phyloP scores from a whole-genome alignment of 2,329 filamentous ascomycete genomes.

The Colletotrichum sp. region DNA sequence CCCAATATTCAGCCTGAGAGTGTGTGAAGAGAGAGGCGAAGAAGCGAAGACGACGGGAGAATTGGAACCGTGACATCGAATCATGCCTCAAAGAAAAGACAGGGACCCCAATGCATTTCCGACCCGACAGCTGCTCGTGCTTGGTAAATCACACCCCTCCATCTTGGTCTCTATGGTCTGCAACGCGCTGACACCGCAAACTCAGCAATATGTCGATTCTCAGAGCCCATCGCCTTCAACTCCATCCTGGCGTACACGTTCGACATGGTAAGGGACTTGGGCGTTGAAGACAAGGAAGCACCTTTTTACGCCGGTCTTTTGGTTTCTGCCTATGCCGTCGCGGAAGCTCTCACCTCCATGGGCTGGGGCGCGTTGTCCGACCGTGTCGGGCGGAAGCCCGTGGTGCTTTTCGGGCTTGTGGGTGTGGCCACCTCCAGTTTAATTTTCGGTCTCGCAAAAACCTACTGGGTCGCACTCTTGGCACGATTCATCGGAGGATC shows the following conservation, averaged over 20 bases:
- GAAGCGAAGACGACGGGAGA: not conserved
- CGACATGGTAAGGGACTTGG: constrained; percentile 43
- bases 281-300: constrained; percentile 38
- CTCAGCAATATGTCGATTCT: constrained; percentile 48
- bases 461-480: constrained; percentile 46
- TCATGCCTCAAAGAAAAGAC: constrained; percentile 12
- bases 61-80: not conserved
- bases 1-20: not conserved
- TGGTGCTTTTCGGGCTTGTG: constrained; percentile 33
- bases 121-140: constrained; percentile 10
- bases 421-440: constrained; percentile 41
- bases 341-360: constrained; percentile 46
- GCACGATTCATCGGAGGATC: constrained; percentile 44
- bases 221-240: constrained; percentile 50
- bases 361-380: constrained; percentile 47
- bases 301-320: constrained; percentile 56
- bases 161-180: not conserved
- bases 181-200: not conserved
- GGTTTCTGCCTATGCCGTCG: constrained; percentile 47
- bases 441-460: constrained; percentile 44
- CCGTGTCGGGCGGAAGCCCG: constrained; percentile 37
- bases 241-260: constrained; percentile 49
- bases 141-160: constrained; percentile 6
- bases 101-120: constrained; percentile 15
- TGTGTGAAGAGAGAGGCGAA: not conserved